These are phyloP conservation scores for Epichloe baconii DNA, from an alignment of 2,329 filamentous ascomycete genomes.

Conservation along the genomic window DNA sequence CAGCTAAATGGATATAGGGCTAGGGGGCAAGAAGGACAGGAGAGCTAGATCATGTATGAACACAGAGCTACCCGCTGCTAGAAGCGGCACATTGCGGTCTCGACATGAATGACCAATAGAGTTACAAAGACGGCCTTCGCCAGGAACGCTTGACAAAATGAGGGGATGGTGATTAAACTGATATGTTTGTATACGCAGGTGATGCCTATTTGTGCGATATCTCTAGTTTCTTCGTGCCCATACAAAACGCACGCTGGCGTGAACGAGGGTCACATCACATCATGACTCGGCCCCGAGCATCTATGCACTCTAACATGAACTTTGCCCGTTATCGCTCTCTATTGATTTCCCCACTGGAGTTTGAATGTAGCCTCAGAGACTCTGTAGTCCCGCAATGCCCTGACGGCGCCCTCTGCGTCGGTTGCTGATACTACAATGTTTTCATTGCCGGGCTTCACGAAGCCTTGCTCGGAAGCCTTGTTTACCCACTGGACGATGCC, in stretches of 20 bases:
- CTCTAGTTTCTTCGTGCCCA: neutral
- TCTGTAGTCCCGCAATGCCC: conserved; percentile 59
- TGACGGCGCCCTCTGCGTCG: conserved; percentile 58
- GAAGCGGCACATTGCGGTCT: neutral
- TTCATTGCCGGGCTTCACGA: conserved; percentile 58
- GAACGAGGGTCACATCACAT: neutral
- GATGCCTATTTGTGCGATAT: neutral
- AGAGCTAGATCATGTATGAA: conserved; percentile 24
- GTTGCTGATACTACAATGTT: conserved; percentile 68
- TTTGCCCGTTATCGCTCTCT: conserved; percentile 10
- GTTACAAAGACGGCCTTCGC: neutral
- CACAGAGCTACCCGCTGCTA: conserved; percentile 14
- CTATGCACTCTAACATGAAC: neutral
- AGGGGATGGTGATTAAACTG: neutral
- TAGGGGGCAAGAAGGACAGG: neutral
- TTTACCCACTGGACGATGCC: conserved; percentile 72
- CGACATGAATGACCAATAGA: neutral
- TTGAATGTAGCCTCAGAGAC: conserved; percentile 64
- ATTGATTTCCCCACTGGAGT: conserved; percentile 66
- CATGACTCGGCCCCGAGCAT: neutral
- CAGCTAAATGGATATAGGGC: conserved; percentile 14
- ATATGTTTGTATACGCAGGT: no score
- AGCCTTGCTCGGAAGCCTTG: conserved; percentile 62
- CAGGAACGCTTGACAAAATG: neutral
- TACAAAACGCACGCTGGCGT: neutral